Evolutionary conservation across 1,139 yeast genomes (phyloP).

Genomic region (Saccharomyces hybrid): DNA sequence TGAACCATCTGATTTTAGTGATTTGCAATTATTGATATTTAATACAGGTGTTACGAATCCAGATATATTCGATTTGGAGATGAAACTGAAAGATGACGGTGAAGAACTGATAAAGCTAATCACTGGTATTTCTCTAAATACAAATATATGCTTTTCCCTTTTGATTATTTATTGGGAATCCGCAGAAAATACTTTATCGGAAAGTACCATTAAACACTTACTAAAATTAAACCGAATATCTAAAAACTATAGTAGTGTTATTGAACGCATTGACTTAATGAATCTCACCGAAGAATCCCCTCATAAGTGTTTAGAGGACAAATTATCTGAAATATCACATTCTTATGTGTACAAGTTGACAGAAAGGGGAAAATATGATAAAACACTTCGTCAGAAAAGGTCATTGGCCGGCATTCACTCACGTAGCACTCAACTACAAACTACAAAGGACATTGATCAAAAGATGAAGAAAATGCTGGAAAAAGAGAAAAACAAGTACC

Average conservation of each 20-base stretch:
- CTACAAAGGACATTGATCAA: constrained; percentile 20
- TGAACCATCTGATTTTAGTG: constrained; percentile 16
- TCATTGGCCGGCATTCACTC: constrained; percentile 12
- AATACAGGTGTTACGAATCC: constrained; percentile 33
- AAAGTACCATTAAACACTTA: constrained; percentile 16
- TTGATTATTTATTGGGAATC: constrained; percentile 35
- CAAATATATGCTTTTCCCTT: constrained; percentile 30
- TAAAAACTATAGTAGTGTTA: constrained; percentile 19
- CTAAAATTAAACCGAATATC: constrained; percentile 24
- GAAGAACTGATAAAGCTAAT: constrained; percentile 30
- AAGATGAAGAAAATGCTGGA: constrained; percentile 25
- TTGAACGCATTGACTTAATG: constrained; percentile 22
- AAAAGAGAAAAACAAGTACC: constrained; percentile 16
- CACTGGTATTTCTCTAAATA: constrained; percentile 30
- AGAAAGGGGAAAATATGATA: constrained; percentile 24
- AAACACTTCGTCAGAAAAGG: constrained; percentile 12
- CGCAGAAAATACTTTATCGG: constrained; percentile 23
- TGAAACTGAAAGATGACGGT: constrained; percentile 31
- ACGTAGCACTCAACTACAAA: constrained; percentile 5
- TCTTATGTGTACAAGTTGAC: constrained; percentile 22
- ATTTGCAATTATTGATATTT: constrained; percentile 32
- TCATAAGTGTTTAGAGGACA: constrained; percentile 19
- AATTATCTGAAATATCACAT: constrained; percentile 17
- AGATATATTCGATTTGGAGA: constrained; percentile 29
- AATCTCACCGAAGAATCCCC: constrained; percentile 24